Evolutionary conservation across 2,329 filamentous ascomycete species (phyloP).

Genomic region (Emmonsiellopsis sp.): DNA sequence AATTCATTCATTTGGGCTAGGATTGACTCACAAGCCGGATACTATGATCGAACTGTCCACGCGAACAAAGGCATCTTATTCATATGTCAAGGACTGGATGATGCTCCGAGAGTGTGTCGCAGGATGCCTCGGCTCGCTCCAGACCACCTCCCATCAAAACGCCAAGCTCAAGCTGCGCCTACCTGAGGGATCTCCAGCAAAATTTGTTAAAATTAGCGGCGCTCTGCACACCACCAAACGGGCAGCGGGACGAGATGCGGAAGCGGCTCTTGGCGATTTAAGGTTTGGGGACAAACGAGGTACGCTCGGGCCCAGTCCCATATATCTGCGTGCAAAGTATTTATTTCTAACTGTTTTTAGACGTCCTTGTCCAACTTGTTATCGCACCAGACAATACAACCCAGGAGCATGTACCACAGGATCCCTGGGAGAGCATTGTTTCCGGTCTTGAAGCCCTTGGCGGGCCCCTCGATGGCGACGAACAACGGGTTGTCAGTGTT

Average conservation of each 20-base stretch:
- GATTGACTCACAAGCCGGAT: constrained; percentile 94
- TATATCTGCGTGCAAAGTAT: not conserved
- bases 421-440: constrained; percentile 95
- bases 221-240: constrained; percentile 94
- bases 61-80: constrained; percentile 91
- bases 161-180: constrained; percentile 90
- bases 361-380: constrained; percentile 87
- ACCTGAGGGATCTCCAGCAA: constrained; percentile 91
- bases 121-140: constrained; percentile 82
- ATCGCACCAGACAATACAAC: constrained; percentile 77
- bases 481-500: constrained; percentile 71
- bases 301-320: constrained; percentile 16
- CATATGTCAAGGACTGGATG: constrained; percentile 99
- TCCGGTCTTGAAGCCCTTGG: constrained; percentile 90
- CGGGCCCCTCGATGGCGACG: constrained; percentile 76
- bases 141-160: constrained; percentile 95
- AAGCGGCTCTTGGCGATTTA: constrained; percentile 83
- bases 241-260: constrained; percentile 86
- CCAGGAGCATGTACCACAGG: constrained; percentile 78
- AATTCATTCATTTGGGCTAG: constrained; percentile 92
- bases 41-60: constrained; percentile 97
- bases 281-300: constrained; percentile 85
- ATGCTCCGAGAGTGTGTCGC: constrained; percentile 96
- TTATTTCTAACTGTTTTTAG: constrained; percentile 32
- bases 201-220: constrained; percentile 97